phyloP scores from a whole-genome alignment of 2,329 filamentous ascomycete species.

The Aspergillus felis region DNA sequence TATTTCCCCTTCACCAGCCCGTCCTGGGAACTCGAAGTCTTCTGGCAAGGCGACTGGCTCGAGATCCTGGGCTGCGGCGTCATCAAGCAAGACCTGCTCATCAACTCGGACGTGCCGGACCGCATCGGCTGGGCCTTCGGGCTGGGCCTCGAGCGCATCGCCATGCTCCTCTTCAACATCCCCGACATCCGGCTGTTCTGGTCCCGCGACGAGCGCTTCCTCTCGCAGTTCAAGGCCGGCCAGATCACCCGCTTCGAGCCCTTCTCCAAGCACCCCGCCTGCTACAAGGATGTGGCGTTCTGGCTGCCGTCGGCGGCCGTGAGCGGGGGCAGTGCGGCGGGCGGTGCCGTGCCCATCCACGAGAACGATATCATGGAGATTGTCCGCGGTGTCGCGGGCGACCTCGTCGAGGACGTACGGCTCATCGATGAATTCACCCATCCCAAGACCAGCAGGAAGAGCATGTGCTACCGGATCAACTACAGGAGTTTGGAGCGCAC shows the following conservation, averaged over 20 bases:
- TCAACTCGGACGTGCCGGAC: slow-evolving; percentile 68
- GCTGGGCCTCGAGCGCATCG: slow-evolving; percentile 87
- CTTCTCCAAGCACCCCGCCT: slow-evolving; percentile 87
- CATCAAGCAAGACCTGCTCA: slow-evolving; percentile 75
- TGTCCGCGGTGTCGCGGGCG: slow-evolving; percentile 75
- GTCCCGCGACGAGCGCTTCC: slow-evolving; percentile 79
- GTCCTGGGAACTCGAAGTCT: slow-evolving; percentile 93
- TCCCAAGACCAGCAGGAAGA: slow-evolving; percentile 76
- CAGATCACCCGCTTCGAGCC: slow-evolving; percentile 66
- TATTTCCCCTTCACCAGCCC: slow-evolving; percentile 97
- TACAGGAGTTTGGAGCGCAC: slow-evolving; percentile 92
- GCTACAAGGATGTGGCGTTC: slow-evolving; percentile 90
- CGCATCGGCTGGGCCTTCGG: slow-evolving; percentile 94
- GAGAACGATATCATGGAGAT: slow-evolving; percentile 98
- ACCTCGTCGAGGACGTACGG: slow-evolving; percentile 80
- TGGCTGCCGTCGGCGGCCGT: slow-evolving; percentile 61
- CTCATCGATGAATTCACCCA: slow-evolving; percentile 85
- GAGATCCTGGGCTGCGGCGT: slow-evolving; percentile 94
- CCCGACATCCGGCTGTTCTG: slow-evolving; percentile 97
- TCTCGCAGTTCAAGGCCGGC: slow-evolving; percentile 68
- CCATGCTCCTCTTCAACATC: slow-evolving; percentile 95
- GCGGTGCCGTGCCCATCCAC: slow-evolving; percentile 59
- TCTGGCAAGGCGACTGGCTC: slow-evolving; percentile 91
- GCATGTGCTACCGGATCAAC: slow-evolving; percentile 87
- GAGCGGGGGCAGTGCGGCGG: slow-evolving; percentile 35